These are phyloP conservation scores for Haematococcus lacustris DNA, from an alignment of 139 green algal species.

Conservation along the genomic window DNA sequence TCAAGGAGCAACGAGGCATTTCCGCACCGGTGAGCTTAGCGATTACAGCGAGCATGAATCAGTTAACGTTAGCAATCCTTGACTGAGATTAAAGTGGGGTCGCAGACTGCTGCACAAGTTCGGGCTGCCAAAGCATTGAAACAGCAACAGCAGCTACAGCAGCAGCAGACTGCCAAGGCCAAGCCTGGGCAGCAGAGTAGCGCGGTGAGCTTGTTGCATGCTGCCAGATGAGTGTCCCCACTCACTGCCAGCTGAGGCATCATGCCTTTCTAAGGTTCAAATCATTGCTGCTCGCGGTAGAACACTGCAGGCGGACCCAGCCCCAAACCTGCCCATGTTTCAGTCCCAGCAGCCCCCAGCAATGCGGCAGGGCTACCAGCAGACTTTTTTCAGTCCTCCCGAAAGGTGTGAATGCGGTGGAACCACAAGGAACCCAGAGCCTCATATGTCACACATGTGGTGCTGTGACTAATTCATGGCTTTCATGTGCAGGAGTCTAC, in stretches of 20 bases:
- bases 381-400: conserved; percentile 1
- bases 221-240: too few species aligned
- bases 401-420: background rate
- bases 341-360: background rate
- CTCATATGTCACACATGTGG: background rate
- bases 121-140: background rate
- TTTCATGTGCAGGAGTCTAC: background rate
- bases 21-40: background rate
- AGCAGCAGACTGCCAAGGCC: background rate
- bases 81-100: background rate
- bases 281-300: too few species aligned
- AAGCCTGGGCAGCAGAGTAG: too few species aligned
- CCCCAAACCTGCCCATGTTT: too few species aligned
- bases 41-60: background rate
- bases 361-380: background rate
- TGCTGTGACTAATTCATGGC: background rate
- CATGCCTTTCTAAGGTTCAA: too few species aligned
- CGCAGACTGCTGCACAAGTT: conserved; percentile 4
- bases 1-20: conserved; percentile 9
- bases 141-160: background rate
- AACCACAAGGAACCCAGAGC: background rate
- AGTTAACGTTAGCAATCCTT: background rate
- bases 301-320: too few species aligned
- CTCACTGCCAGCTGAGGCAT: too few species aligned
- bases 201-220: too few species aligned